A percentile compares a stretch with the other conserved stretches of the same genome.
phyloP scores from a whole-genome alignment of 179 eudicot genomes.

The Actinidia arguta region DNA sequence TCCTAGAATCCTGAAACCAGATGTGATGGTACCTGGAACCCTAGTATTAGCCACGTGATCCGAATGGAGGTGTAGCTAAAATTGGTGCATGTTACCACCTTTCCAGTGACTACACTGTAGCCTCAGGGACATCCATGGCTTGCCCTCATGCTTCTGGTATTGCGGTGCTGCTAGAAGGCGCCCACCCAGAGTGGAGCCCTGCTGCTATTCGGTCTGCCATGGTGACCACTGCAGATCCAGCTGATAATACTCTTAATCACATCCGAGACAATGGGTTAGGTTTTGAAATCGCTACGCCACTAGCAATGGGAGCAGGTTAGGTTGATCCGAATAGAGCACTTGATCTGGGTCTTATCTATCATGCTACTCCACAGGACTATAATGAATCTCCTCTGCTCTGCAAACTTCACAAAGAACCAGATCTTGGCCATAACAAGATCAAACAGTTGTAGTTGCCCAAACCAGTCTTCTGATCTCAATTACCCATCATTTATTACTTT shows the following conservation, averaged over 20 bases:
- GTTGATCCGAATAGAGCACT: constrained; percentile 69
- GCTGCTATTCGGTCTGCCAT: constrained; percentile 75
- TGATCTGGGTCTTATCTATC: constrained; percentile 69
- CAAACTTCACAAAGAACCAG: constrained; percentile 51
- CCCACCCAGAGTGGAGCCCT: constrained; percentile 67
- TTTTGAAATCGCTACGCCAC: constrained; percentile 37
- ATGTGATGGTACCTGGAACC: constrained; percentile 69
- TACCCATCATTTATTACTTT: constrained; percentile 63
- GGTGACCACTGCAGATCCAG: constrained; percentile 69
- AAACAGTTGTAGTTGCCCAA: constrained; percentile 34
- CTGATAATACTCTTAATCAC: constrained; percentile 39
- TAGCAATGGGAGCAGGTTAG: constrained; percentile 66
- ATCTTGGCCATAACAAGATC: constrained; percentile 34
- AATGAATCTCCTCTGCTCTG: constrained; percentile 56
- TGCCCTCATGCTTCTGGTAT: constrained; percentile 82
- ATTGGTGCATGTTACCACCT: constrained; percentile 35
- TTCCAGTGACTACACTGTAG: constrained; percentile 42
- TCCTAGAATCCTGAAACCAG: constrained; percentile 58
- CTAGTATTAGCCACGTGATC: constrained; percentile 53
- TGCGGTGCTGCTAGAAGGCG: constrained; percentile 61
- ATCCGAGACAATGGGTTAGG: constrained; percentile 36
- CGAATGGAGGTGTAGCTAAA: constrained; percentile 21
- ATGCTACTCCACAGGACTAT: constrained; percentile 50
- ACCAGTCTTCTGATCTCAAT: constrained; percentile 46
- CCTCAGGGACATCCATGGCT: constrained; percentile 81